Evolutionary conservation across 768 basidiomycete species (phyloP).

Genomic region (Boletus tylopilopsis): DNA sequence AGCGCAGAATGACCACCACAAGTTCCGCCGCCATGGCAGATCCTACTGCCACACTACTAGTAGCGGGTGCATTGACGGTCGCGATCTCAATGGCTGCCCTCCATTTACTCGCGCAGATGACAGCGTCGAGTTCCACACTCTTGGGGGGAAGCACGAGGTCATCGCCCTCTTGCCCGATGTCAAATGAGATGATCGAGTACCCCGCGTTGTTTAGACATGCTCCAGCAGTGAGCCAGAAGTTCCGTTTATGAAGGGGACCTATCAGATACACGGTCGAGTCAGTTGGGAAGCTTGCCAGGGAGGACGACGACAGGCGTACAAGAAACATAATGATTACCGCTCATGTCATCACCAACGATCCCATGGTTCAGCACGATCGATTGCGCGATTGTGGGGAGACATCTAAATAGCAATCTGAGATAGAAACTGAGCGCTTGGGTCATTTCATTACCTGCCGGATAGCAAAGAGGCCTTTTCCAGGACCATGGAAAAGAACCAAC

Average conservation of each 20-base stretch:
- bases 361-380: slow-evolving; percentile 70
- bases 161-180: slow-evolving; percentile 44
- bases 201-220: slow-evolving; percentile 56
- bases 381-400: slow-evolving; percentile 54
- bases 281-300: no score
- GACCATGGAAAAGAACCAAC: slow-evolving; percentile 65
- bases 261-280: slow-evolving; percentile 2
- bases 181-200: slow-evolving; percentile 60
- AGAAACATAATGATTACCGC: slow-evolving; percentile 49
- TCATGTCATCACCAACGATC: slow-evolving; percentile 60
- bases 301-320: slow-evolving; percentile 33
- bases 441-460: slow-evolving; percentile 57
- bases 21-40: background rate
- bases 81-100: slow-evolving; percentile 38
- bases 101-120: slow-evolving; percentile 66
- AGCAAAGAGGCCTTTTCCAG: slow-evolving; percentile 54
- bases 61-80: slow-evolving; percentile 8
- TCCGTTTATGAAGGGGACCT: slow-evolving; percentile 65
- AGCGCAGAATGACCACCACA: slow-evolving; percentile 2
- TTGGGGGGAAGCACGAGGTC: slow-evolving; percentile 51
- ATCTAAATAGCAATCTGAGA: slow-evolving; percentile 32
- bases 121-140: slow-evolving; percentile 47
- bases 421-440: no score
- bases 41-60: background rate
- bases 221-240: slow-evolving; percentile 55